phyloP scores from a whole-genome alignment of 1,284 basidiomycete species.

The Apiotrichum sp. region DNA sequence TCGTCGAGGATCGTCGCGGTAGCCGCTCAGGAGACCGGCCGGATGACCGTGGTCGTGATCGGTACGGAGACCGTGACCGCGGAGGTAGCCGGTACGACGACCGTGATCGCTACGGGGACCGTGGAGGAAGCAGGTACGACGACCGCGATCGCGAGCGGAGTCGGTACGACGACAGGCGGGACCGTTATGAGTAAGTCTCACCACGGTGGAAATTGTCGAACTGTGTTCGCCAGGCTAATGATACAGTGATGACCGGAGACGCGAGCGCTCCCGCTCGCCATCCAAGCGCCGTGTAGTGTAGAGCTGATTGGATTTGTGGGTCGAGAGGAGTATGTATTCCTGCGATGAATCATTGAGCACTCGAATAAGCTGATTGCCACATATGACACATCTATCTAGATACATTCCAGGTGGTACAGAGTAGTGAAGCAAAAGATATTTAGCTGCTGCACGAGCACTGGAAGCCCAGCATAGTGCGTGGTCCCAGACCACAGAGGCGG shows the following conservation, averaged over 20 bases:
- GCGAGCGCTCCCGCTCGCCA: slow-evolving; percentile 16
- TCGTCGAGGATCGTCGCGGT: slow-evolving; percentile 46
- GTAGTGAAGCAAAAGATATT: no score
- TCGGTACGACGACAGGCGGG: slow-evolving; percentile 2
- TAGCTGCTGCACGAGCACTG: slow-evolving; percentile 75
- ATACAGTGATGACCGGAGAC: slow-evolving; percentile 13
- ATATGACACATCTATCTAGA: neutral
- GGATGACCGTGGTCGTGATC: slow-evolving; percentile 24
- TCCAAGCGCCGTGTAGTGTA: slow-evolving; percentile 19
- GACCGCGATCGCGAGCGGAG: slow-evolving; percentile 18
- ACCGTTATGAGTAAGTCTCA: no score
- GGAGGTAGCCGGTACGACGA: slow-evolving; percentile 43
- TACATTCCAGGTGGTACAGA: no score
- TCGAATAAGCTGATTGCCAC: no score
- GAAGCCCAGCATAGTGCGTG: slow-evolving; percentile 71
- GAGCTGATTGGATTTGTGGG: neutral
- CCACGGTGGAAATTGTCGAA: no score
- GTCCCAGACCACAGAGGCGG: slow-evolving; percentile 70
- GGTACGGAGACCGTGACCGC: slow-evolving; percentile 27
- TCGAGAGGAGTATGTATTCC: no score
- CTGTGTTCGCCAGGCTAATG: slow-evolving; percentile 13
- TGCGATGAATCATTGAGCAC: no score
- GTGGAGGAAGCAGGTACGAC: slow-evolving; percentile 9
- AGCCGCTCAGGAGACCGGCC: slow-evolving; percentile 7
- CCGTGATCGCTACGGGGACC: neutral